Percentiles rank a stretch among this genome's conserved stretches.
These are phyloP conservation scores for Phyllosticta capitalensis DNA, from an alignment of 2,329 filamentous ascomycete genomes.

Conservation along the genomic window DNA sequence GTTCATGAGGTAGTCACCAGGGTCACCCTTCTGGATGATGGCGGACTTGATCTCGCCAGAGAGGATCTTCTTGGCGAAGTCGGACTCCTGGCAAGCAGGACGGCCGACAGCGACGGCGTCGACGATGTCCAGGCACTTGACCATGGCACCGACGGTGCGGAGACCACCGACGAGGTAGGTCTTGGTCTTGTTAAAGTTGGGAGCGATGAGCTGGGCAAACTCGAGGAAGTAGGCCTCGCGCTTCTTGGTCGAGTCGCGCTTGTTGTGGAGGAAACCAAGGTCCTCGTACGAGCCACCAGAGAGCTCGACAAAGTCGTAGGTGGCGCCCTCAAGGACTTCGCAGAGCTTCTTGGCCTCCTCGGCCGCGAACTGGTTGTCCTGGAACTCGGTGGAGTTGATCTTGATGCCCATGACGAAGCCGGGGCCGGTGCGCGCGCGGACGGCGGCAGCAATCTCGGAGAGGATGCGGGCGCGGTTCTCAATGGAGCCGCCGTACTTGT, in stretches of 20 bases:
- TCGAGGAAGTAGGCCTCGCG: conserved; percentile 49
- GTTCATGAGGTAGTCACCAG: conserved; percentile 10
- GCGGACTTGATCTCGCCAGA: conserved; percentile 31
- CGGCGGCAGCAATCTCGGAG: conserved; percentile 24
- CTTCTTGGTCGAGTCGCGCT: conserved; percentile 45
- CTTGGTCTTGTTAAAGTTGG: conserved; percentile 42
- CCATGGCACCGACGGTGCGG: conserved; percentile 45
- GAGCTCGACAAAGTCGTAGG: conserved; percentile 48
- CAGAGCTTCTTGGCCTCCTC: conserved; percentile 40
- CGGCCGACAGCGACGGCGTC: conserved; percentile 53
- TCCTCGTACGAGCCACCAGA: conserved; percentile 49
- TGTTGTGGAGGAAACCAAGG: conserved; percentile 39
- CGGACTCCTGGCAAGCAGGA: conserved; percentile 43
- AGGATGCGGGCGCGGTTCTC: conserved; percentile 27
- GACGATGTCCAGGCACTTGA: conserved; percentile 43
- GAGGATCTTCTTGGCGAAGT: conserved; percentile 37
- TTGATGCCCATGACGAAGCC: conserved; percentile 42
- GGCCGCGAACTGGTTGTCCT: conserved; percentile 37
- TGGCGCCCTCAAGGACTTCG: conserved; percentile 34
- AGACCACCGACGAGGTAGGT: conserved; percentile 50
- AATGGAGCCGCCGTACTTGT: conserved; percentile 28
- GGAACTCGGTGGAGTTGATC: conserved; percentile 44
- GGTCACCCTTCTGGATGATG: conserved; percentile 10
- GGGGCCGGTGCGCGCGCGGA: conserved; percentile 19
- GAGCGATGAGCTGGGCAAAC: conserved; percentile 44